Conservation (phyloP, 1,284 basidiomycete species). For the Pterulicium gracile region DNA sequence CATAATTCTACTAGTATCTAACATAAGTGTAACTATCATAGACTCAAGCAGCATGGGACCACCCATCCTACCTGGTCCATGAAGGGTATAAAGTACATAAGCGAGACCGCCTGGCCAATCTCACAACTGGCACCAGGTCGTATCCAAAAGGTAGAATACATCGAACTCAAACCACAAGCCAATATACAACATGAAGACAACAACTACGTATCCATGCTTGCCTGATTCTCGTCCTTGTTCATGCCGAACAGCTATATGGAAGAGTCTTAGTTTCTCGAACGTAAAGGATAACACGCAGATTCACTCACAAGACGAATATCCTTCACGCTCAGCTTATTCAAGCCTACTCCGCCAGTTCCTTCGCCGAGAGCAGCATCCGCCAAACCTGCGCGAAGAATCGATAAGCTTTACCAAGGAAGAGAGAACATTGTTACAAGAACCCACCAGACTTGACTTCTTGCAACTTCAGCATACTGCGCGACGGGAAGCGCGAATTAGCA, state of each 20-base stretch:
- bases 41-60: too few species aligned
- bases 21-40: too few species aligned
- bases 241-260: slow-evolving; percentile 7
- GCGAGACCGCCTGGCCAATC: too few species aligned
- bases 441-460: slow-evolving; percentile 54
- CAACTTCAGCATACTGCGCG: slow-evolving; percentile 43
- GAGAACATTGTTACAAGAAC: slow-evolving; percentile 9
- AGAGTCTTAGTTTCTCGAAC: neutral
- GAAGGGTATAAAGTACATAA: too few species aligned
- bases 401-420: neutral
- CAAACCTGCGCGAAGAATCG: slow-evolving; percentile 25
- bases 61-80: too few species aligned
- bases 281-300: neutral
- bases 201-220: neutral
- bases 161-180: too few species aligned
- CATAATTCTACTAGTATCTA: too few species aligned
- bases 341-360: slow-evolving; percentile 42
- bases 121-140: too few species aligned
- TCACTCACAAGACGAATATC: slow-evolving; percentile 39
- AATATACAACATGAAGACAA: too few species aligned
- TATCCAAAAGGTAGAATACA: too few species aligned
- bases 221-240: slow-evolving; percentile 2
- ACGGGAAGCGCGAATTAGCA: neutral
- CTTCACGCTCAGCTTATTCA: slow-evolving; percentile 51
- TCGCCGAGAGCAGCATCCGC: slow-evolving; percentile 60